Evolutionary conservation across 2,329 filamentous ascomycete genomes (phyloP).

Genomic region (Beauveria caledonica): DNA sequence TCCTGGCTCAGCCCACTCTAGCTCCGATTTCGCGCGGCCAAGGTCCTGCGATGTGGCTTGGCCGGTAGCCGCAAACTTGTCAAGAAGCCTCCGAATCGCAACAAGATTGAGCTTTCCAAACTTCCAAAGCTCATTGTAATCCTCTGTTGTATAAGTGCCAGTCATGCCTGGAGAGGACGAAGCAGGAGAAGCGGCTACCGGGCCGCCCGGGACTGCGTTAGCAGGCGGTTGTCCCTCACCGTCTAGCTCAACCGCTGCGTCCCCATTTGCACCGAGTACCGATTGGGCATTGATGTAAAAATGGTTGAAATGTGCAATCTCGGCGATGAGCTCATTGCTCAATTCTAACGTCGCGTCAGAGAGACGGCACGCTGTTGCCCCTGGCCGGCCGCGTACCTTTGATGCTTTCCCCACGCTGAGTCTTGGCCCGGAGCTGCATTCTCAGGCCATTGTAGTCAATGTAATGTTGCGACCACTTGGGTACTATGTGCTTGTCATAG

Average conservation of each 20-base stretch:
- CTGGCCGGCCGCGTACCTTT: neutral
- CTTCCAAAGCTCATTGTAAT: neutral
- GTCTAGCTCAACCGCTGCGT: no score
- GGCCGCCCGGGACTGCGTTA: no score
- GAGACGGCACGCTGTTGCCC: neutral
- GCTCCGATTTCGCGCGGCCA: neutral
- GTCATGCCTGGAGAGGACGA: no score
- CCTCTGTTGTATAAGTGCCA: neutral
- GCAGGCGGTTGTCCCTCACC: neutral
- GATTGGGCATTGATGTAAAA: neutral
- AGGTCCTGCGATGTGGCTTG: neutral
- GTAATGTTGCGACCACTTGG: constrained; percentile 22
- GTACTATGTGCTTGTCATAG: constrained; percentile 18
- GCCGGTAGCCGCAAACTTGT: neutral
- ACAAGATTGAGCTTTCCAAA: neutral
- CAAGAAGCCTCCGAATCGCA: neutral
- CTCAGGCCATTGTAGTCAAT: constrained; percentile 22
- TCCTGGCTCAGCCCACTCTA: neutral
- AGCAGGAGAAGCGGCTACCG: neutral
- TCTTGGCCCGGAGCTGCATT: neutral
- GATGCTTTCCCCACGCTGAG: neutral
- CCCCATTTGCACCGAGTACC: neutral
- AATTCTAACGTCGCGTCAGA: neutral
- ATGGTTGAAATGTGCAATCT: neutral
- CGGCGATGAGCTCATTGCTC: neutral